These are phyloP conservation scores for Penium margaritaceum DNA, from an alignment of 139 green algal genomes.

Conservation along the genomic window DNA sequence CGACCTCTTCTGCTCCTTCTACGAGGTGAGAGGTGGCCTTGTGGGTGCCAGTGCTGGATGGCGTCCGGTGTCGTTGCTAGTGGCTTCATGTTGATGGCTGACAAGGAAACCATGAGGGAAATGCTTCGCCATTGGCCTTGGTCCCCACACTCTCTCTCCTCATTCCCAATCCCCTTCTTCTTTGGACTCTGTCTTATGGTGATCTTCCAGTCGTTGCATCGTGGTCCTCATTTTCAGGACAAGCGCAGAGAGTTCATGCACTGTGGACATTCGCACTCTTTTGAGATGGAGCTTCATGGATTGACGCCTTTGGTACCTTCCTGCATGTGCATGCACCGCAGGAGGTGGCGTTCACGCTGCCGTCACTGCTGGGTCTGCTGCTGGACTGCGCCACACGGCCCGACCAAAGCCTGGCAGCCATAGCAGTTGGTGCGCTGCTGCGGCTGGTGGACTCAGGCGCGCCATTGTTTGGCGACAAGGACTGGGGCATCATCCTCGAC, in stretches of 20 bases:
- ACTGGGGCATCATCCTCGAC: conserved; percentile 26
- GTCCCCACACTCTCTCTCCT: too few relatives aligned
- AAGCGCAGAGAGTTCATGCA: too few relatives aligned
- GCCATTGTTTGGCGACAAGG: neutral
- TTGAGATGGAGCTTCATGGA: too few relatives aligned
- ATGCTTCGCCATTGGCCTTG: too few relatives aligned
- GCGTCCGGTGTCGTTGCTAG: too few relatives aligned
- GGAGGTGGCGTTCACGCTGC: conserved; percentile 39
- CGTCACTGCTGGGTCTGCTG: conserved; percentile 29
- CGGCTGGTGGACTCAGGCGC: conserved; percentile 37
- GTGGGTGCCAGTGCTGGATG: too few relatives aligned
- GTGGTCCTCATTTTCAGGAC: too few relatives aligned
- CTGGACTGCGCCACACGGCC: conserved; percentile 39
- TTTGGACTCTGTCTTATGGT: too few relatives aligned
- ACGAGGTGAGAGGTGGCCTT: conserved; percentile 51
- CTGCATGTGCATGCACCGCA: conserved; percentile 5
- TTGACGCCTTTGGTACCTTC: neutral
- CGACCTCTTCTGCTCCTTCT: conserved; percentile 81
- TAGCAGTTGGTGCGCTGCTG: conserved; percentile 24
- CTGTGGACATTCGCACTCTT: too few relatives aligned
- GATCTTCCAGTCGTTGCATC: too few relatives aligned
- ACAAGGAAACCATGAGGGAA: too few relatives aligned
- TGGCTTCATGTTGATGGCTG: too few relatives aligned
- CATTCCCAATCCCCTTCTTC: neutral
- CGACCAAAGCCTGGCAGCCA: conserved; percentile 37